Evolutionary conservation across 2,329 filamentous ascomycete species (phyloP).

Genomic region (Colletotrichum filicis): DNA sequence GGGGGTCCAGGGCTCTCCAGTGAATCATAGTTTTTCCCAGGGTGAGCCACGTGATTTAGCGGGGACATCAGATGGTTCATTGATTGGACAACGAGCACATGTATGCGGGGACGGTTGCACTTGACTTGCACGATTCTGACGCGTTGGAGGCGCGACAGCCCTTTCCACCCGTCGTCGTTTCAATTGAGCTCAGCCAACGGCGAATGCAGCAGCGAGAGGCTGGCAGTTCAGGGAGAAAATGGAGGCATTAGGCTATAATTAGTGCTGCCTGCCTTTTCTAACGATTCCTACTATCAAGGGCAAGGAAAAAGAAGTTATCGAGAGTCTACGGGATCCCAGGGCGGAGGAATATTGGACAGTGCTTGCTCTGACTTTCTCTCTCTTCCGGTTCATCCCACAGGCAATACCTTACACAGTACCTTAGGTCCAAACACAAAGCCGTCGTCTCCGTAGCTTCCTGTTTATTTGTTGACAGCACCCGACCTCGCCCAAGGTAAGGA

Average conservation of each 20-base stretch:
- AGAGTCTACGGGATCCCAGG: neutral
- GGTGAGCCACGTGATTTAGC: slow-evolving; percentile 32
- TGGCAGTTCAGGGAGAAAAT: slow-evolving; percentile 5
- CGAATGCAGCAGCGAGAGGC: neutral
- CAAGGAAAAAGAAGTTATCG: neutral
- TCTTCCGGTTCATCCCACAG: neutral
- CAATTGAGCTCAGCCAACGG: neutral
- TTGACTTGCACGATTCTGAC: slow-evolving; percentile 33
- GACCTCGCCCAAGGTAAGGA: neutral
- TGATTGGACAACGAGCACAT: slow-evolving; percentile 19
- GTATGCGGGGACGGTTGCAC: slow-evolving; percentile 11
- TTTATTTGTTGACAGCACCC: slow-evolving; percentile 9
- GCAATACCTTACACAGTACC: neutral
- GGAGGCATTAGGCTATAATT: neutral
- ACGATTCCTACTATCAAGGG: neutral
- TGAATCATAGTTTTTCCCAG: slow-evolving; percentile 26
- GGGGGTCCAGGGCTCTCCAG: slow-evolving; percentile 22
- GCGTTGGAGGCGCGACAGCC: slow-evolving; percentile 31
- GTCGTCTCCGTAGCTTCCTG: slow-evolving; percentile 1
- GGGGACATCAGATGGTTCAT: slow-evolving; percentile 20
- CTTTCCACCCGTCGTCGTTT: neutral
- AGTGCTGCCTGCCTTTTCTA: neutral
- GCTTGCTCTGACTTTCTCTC: neutral
- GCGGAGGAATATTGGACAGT: neutral
- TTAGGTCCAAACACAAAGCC: neutral